A percentile compares a stretch with the other conserved stretches of the same genome.
Evolutionary conservation across 106 monocot species (phyloP).

Genomic region (Posidonia australis): DNA sequence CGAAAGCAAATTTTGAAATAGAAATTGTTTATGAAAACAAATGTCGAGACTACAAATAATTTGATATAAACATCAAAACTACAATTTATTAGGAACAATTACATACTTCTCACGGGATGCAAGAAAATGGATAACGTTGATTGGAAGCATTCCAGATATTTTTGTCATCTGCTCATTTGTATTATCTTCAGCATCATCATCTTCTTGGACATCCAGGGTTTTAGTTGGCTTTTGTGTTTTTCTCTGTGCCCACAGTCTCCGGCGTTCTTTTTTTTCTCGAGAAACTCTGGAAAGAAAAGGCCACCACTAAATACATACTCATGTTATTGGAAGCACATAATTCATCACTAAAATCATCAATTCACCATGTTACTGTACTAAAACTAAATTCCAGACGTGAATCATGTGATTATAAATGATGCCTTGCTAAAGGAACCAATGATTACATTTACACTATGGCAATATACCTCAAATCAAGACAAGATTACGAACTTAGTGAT

Average conservation of each 20-base stretch:
- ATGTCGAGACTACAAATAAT: too few relatives aligned
- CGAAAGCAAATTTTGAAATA: too few relatives aligned
- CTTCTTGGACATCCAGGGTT: slow-evolving; percentile 6
- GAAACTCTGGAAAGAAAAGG: slow-evolving; percentile 35
- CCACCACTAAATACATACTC: neutral
- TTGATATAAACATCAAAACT: too few relatives aligned
- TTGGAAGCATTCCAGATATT: slow-evolving; percentile 76
- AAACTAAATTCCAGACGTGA: too few relatives aligned
- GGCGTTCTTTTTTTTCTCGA: slow-evolving; percentile 59
- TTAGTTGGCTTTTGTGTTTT: slow-evolving; percentile 27
- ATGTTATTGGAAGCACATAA: neutral
- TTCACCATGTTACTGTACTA: too few relatives aligned
- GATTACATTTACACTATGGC: too few relatives aligned
- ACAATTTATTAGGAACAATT: neutral
- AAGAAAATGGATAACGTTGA: slow-evolving; percentile 49
- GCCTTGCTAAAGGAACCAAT: too few relatives aligned
- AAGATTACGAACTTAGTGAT: too few relatives aligned
- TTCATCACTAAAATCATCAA: neutral
- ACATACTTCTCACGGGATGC: slow-evolving; percentile 83
- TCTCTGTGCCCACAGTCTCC: slow-evolving; percentile 60
- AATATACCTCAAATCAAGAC: too few relatives aligned
- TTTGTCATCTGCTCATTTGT: slow-evolving; percentile 17
- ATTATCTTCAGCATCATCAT: neutral
- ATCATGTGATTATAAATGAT: too few relatives aligned
- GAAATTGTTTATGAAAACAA: too few relatives aligned